Conservation (phyloP, 495 filamentous ascomycete genomes). For the Aspergillus taichungensis region DNA sequence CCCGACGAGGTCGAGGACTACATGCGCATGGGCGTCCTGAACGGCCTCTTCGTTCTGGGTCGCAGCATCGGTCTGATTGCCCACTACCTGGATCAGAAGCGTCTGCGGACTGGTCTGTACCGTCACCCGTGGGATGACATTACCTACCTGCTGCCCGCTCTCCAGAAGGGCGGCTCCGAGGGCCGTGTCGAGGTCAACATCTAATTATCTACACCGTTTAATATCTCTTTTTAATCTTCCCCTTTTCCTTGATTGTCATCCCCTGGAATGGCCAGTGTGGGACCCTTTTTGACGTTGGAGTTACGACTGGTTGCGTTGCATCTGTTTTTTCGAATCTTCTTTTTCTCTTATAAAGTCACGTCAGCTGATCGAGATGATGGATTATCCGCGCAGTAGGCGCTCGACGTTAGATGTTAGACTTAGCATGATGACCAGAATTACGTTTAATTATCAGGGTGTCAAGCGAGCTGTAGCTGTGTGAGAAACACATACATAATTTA, state of each 20-base stretch:
- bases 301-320: slow-evolving; percentile 35
- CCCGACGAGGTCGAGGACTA: slow-evolving; percentile 49
- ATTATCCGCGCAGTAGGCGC: no score
- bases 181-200: slow-evolving; percentile 85
- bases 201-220: slow-evolving; percentile 37
- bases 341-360: slow-evolving; percentile 9
- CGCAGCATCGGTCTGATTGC: slow-evolving; percentile 97
- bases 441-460: no score
- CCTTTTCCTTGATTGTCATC: slow-evolving; percentile 9
- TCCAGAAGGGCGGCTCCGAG: slow-evolving; percentile 68
- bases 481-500: no score
- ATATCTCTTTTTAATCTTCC: slow-evolving; percentile 2
- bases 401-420: neutral
- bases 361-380: no score
- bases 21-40: slow-evolving; percentile 87
- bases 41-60: slow-evolving; percentile 97
- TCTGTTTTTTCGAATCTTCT: slow-evolving; percentile 29
- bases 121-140: slow-evolving; percentile 98
- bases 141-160: slow-evolving; percentile 84
- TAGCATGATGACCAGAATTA: neutral
- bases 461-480: no score
- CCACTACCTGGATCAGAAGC: slow-evolving; percentile 99
- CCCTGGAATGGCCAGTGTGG: slow-evolving; percentile 10
- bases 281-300: slow-evolving; percentile 31
- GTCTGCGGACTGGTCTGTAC: slow-evolving; percentile 94